Percentiles rank a stretch among this genome's conserved stretches.
phyloP scores from a whole-genome alignment of 768 basidiomycete species.

The Phlegmacium glaucopus region DNA sequence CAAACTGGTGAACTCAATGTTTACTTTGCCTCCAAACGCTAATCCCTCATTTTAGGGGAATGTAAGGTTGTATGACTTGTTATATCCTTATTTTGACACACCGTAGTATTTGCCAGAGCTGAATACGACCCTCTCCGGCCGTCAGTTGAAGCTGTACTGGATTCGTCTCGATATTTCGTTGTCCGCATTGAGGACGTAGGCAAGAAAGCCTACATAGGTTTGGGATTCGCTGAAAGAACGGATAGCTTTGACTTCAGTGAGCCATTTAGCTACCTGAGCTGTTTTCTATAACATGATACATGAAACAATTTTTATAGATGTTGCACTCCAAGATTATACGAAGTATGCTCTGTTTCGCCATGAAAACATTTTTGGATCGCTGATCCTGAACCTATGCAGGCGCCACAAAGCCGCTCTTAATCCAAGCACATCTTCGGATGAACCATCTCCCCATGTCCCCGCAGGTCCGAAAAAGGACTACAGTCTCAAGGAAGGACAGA shows the following conservation, averaged over 20 bases:
- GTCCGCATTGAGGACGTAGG: slow-evolving; percentile 86
- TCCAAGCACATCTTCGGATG: slow-evolving; percentile 39
- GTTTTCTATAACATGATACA: not conserved
- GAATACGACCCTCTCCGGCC: slow-evolving; percentile 77
- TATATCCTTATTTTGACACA: slow-evolving; percentile 15
- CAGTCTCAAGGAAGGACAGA: slow-evolving; percentile 91
- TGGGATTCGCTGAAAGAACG: slow-evolving; percentile 86
- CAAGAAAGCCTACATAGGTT: slow-evolving; percentile 87
- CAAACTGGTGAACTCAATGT: slow-evolving; percentile 57
- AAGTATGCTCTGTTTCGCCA: slow-evolving; percentile 47
- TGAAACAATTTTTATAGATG: slow-evolving; percentile 45
- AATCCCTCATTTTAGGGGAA: slow-evolving; percentile 43
- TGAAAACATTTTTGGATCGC: slow-evolving; percentile 1
- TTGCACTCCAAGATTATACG: slow-evolving; percentile 82
- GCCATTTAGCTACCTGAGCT: slow-evolving; percentile 22
- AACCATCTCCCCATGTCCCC: slow-evolving; percentile 66
- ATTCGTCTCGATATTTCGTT: slow-evolving; percentile 95
- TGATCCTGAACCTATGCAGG: slow-evolving; percentile 30
- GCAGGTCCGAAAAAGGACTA: slow-evolving; percentile 89
- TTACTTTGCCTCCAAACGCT: not conserved
- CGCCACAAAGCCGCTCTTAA: slow-evolving; percentile 64
- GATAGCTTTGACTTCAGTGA: slow-evolving; percentile 92
- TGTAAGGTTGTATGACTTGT: slow-evolving; percentile 40
- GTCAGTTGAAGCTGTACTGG: slow-evolving; percentile 91
- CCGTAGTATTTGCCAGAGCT: slow-evolving; percentile 80